phyloP scores from a whole-genome alignment of 2,329 filamentous ascomycete species.

The Incumbomyces delicatus region DNA sequence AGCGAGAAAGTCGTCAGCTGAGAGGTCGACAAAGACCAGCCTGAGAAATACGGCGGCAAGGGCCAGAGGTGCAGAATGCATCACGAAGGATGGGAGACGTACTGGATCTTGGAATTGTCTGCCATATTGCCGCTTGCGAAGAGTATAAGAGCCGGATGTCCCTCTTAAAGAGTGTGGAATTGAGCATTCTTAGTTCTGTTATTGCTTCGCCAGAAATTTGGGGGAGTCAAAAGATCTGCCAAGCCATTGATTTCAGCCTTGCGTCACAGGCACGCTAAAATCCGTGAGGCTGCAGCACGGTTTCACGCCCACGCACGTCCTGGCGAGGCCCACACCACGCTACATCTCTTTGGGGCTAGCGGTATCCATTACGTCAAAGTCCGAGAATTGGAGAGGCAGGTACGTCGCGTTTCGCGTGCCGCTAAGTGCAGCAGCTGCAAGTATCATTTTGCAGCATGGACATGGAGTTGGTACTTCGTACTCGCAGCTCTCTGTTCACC shows the following conservation, averaged over 20 bases:
- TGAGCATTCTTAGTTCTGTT: constrained; percentile 7
- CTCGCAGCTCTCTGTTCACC: not conserved
- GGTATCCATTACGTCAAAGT: not conserved
- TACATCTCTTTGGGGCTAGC: not conserved
- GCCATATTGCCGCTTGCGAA: constrained; percentile 41
- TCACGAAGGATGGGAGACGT: constrained; percentile 25
- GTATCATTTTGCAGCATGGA: not conserved
- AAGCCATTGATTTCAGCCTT: constrained; percentile 1
- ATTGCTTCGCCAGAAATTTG: constrained; percentile 1
- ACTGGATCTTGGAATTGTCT: constrained; percentile 62
- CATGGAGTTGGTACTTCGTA: not conserved
- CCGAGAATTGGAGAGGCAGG: not conserved
- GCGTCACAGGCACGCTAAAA: not conserved
- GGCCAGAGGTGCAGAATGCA: constrained; percentile 1
- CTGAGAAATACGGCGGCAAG: constrained; percentile 6
- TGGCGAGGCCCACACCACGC: not conserved
- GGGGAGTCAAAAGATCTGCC: not conserved
- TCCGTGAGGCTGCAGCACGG: not conserved
- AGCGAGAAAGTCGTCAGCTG: constrained; percentile 3
- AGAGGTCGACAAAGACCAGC: constrained; percentile 23
- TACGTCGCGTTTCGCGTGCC: constrained; percentile 2
- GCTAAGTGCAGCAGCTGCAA: not conserved
- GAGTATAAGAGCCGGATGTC: constrained; percentile 22
- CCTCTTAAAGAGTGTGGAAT: constrained; percentile 3
- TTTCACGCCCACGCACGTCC: too few species aligned